A percentile compares a stretch with the other conserved stretches of the same genome.
Conservation (phyloP, 176 grass and related monocot genomes). For the Aegilops bicornis region DNA sequence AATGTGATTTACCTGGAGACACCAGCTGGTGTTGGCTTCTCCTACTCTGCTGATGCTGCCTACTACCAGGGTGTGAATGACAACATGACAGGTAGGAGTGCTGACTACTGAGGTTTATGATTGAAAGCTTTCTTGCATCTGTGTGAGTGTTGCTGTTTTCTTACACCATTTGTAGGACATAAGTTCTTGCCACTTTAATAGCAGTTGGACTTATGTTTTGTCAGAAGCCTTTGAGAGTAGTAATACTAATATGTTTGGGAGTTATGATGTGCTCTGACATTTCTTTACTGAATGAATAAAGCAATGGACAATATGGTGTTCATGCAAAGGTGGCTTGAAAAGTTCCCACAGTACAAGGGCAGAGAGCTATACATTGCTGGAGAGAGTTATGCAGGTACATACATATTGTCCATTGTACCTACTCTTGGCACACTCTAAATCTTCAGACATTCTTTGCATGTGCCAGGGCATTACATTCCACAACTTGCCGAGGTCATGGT, state of each 20-base stretch:
- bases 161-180: background rate
- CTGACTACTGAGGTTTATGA: background rate
- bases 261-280: slow-evolving; percentile 32
- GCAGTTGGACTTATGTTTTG: background rate
- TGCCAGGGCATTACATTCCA: slow-evolving; percentile 91
- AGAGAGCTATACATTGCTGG: slow-evolving; percentile 88
- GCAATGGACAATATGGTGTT: slow-evolving; percentile 91
- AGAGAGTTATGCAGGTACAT: slow-evolving; percentile 90
- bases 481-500: slow-evolving; percentile 91
- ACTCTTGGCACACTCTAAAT: background rate
- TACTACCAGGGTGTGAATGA: slow-evolving; percentile 89
- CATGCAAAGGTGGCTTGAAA: slow-evolving; percentile 85
- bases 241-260: background rate
- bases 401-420: too few species aligned
- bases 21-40: slow-evolving; percentile 89
- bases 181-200: background rate
- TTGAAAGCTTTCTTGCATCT: background rate
- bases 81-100: slow-evolving; percentile 62
- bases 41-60: slow-evolving; percentile 70
- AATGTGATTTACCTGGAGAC: slow-evolving; percentile 93
- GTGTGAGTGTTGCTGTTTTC: background rate
- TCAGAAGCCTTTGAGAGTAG: background rate
- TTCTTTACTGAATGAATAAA: slow-evolving; percentile 47
- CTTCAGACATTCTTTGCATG: background rate
- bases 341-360: slow-evolving; percentile 84